Conservation (phyloP, 2,329 filamentous ascomycete genomes). For the Xylariaceae sp. region DNA sequence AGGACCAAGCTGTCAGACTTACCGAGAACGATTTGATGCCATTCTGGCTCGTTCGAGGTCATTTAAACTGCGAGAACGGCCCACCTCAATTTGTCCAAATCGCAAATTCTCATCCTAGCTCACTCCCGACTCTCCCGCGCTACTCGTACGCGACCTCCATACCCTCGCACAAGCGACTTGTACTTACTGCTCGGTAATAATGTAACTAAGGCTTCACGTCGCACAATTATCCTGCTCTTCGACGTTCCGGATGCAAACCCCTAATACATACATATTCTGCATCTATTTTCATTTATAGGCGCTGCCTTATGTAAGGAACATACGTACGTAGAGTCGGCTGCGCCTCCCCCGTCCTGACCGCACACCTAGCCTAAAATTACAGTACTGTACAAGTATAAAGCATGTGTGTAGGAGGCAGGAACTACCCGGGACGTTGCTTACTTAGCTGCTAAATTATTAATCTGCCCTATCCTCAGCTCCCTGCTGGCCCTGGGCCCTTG, state of each 20-base stretch:
- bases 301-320: not conserved
- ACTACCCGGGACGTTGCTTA: not conserved
- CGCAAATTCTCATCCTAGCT: not conserved
- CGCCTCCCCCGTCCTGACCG: conserved; percentile 2
- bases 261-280: not conserved
- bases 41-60: no score
- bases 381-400: not conserved
- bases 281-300: not conserved
- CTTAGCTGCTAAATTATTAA: not conserved
- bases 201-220: not conserved
- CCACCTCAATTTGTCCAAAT: not conserved
- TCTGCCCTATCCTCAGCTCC: not conserved
- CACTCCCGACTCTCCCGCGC: not conserved
- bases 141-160: not conserved
- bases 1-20: no score
- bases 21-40: no score
- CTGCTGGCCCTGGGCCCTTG: not conserved
- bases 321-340: conserved; percentile 1
- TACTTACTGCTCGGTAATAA: not conserved
- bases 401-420: not conserved
- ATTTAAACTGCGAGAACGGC: not conserved
- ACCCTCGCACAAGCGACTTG: not conserved
- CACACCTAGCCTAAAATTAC: not conserved
- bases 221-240: not conserved
- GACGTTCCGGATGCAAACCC: not conserved